A percentile compares a stretch with the other conserved stretches of the same genome.
Conservation (phyloP, 371 early-diverging fungal genomes). For the Mortierella sp. region DNA sequence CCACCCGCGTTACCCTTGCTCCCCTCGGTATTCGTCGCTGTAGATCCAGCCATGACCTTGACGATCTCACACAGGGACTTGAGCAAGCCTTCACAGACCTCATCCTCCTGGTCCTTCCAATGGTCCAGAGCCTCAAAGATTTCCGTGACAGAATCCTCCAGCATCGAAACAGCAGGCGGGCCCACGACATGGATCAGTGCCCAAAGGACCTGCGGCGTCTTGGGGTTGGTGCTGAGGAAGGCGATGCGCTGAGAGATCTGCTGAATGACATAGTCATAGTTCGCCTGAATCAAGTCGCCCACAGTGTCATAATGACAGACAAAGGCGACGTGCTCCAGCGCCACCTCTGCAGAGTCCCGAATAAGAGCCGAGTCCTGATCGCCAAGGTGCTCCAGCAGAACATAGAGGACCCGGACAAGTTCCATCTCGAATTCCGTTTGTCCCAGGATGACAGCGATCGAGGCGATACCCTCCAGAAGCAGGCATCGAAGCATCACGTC, state of each 20-base stretch:
- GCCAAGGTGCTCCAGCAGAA: slow-evolving; percentile 48
- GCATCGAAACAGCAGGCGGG: slow-evolving; percentile 45
- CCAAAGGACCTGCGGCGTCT: slow-evolving; percentile 54
- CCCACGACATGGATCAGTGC: slow-evolving; percentile 50
- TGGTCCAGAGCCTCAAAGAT: slow-evolving; percentile 52
- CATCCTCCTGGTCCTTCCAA: slow-evolving; percentile 51
- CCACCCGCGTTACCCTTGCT: neutral
- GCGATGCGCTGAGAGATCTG: slow-evolving; percentile 57
- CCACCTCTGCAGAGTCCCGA: slow-evolving; percentile 46
- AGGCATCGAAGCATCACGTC: slow-evolving; percentile 40
- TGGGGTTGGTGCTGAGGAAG: slow-evolving; percentile 47
- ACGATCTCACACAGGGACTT: slow-evolving; percentile 47
- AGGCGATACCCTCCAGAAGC: slow-evolving; percentile 44
- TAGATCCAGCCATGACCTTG: slow-evolving; percentile 32
- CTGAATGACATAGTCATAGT: slow-evolving; percentile 56
- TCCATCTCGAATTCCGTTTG: slow-evolving; percentile 42
- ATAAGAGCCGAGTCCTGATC: slow-evolving; percentile 47
- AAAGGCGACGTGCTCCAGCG: slow-evolving; percentile 49
- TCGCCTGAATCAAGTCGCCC: slow-evolving; percentile 49
- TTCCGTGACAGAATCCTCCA: slow-evolving; percentile 54
- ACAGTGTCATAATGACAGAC: slow-evolving; percentile 32
- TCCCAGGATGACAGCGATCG: slow-evolving; percentile 41
- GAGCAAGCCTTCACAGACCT: slow-evolving; percentile 44
- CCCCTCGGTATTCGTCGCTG: neutral
- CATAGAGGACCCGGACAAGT: slow-evolving; percentile 36